A percentile compares a stretch with the other conserved stretches of the same genome.
Evolutionary conservation across 768 basidiomycete species (phyloP).

Genomic region (Tulasnella sp.): DNA sequence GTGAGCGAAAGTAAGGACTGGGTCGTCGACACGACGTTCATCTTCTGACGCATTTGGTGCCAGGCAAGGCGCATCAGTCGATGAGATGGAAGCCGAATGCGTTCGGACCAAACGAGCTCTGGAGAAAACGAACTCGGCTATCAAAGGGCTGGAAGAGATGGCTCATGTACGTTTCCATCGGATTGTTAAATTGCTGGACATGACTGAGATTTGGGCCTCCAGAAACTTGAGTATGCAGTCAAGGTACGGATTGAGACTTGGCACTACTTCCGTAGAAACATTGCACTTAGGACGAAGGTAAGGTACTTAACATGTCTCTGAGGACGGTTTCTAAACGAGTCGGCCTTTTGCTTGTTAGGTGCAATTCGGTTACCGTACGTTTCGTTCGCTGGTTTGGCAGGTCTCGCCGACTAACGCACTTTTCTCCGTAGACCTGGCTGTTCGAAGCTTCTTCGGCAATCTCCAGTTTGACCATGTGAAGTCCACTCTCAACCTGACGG

Average conservation of each 20-base stretch:
- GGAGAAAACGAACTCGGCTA: slow-evolving; percentile 47
- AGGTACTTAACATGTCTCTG: not conserved
- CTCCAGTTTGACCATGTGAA: slow-evolving; percentile 71
- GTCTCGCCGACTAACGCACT: not conserved
- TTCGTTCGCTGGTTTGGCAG: not conserved
- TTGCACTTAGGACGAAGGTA: slow-evolving; percentile 70
- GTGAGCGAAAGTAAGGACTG: slow-evolving; percentile 45
- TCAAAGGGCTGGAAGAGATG: slow-evolving; percentile 49
- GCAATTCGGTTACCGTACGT: slow-evolving; percentile 8
- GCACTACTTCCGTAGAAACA: slow-evolving; percentile 80
- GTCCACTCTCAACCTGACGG: slow-evolving; percentile 51
- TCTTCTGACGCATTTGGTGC: not conserved
- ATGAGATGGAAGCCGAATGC: slow-evolving; percentile 63
- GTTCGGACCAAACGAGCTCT: slow-evolving; percentile 49
- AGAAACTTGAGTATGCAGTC: slow-evolving; percentile 62
- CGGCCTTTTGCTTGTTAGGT: not conserved
- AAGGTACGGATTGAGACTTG: slow-evolving; percentile 56
- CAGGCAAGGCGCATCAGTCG: slow-evolving; percentile 67
- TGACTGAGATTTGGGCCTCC: not conserved
- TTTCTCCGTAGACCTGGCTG: slow-evolving; percentile 45
- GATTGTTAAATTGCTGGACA: not conserved
- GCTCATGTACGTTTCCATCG: slow-evolving; percentile 42
- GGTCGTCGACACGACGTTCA: not conserved
- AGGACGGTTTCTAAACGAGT: not conserved
- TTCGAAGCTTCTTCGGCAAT: slow-evolving; percentile 84